Evolutionary conservation across 2,329 filamentous ascomycete genomes (phyloP), one percentile per base, ranked within the genome.

Genomic region (Beauveria scarabaeidicola): DNA sequence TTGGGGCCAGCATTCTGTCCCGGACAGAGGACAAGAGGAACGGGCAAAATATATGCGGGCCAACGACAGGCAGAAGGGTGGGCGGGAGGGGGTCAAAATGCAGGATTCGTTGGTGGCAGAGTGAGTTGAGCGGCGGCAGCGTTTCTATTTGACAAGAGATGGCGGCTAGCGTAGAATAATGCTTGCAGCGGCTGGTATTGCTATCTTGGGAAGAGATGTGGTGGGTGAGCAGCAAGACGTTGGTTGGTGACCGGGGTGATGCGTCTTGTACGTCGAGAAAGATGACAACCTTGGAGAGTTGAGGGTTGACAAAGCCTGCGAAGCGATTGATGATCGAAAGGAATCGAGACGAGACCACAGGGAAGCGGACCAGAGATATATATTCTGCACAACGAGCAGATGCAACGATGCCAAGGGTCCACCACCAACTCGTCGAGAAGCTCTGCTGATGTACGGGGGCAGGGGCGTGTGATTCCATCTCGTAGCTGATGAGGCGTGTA

Each of bases 21-120:
- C 23, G n/a, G 38, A 55, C 38, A 23, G 38, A 48, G 29, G 29
- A 48, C 29, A 52, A 48, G 58, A 52, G 25, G 41, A 52, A 43
- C 17, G 17, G 56, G 56, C 48, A 46, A 50, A 47, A 38, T 59
- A 59, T 59, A 59, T 59, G 56, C 56, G 56, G 56, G 56, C 56
- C 56, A 59, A 59, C 56, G 56, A 59, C 27, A 47, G 50, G 41
- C 40, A 52, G 56, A 46, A 29, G 56, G 19, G 44, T 21, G 58
- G 44, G 43, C 43, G 51, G 44, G 52, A 38, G 43, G 58, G 51
- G 52, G 58, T 38, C 52, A 51, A 51, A 60, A 60, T 23, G 56
- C 41, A 59, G 56, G 56, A 59, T 58, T 44, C 47, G 46, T 43
- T 58, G 55, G 56, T 46, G 56, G 56, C 48, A 52, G 56, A 52